Conservation (phyloP, 345 rosid genomes). For the Boechera stricta region DNA sequence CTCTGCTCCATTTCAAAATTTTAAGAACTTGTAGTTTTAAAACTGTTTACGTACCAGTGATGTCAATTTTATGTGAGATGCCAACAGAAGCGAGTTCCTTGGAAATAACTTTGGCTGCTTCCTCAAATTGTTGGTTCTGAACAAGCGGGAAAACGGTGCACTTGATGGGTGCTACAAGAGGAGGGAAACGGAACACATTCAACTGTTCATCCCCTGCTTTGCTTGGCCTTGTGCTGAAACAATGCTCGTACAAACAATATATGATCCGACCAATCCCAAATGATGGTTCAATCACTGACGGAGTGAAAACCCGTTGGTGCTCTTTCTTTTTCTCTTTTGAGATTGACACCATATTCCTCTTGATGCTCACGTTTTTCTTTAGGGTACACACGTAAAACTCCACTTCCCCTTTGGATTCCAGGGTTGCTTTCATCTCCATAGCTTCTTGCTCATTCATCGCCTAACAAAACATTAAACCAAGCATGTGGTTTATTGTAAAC, state of each 20-base stretch:
- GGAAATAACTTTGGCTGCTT: conserved; percentile 70
- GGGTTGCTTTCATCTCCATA: conserved; percentile 70
- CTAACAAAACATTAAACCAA: conserved; percentile 45
- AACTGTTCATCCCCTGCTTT: conserved; percentile 86
- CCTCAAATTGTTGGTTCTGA: conserved; percentile 78
- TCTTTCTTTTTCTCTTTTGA: conserved; percentile 88
- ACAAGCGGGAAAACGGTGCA: conserved; percentile 95
- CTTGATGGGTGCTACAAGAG: conserved; percentile 90
- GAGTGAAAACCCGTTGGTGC: conserved; percentile 84
- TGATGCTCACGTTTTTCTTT: conserved; percentile 61
- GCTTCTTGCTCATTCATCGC: conserved; percentile 91
- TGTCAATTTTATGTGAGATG: conserved; percentile 87
- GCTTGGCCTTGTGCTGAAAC: conserved; percentile 81
- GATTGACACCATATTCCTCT: conserved; percentile 81
- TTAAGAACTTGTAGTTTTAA: not conserved
- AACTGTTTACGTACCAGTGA: conserved; percentile 58
- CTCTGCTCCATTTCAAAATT: not conserved
- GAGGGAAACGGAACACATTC: conserved; percentile 88
- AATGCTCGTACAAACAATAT: conserved; percentile 85
- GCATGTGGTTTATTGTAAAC: not conserved
- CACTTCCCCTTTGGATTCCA: conserved; percentile 82
- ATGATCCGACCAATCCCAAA: conserved; percentile 92
- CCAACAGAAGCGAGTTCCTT: conserved; percentile 77
- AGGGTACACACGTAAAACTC: conserved; percentile 81
- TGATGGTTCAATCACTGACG: conserved; percentile 89